Conservation (phyloP, 2,329 filamentous ascomycete genomes). For the Verruconis gallopava region DNA sequence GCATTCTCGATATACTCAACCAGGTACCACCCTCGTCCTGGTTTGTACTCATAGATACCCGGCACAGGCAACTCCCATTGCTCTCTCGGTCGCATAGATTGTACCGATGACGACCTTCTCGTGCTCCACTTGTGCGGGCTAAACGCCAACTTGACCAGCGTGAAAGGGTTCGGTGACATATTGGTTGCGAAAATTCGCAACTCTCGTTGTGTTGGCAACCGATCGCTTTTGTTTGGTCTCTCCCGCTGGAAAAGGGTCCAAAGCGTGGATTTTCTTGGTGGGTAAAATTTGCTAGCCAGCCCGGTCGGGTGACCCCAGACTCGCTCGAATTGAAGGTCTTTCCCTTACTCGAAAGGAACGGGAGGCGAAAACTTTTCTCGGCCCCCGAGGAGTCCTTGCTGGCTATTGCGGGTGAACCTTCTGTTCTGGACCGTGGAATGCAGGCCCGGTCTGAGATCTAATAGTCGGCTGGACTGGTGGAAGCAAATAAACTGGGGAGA, state of each 20-base stretch:
- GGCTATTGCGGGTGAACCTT: too few species aligned
- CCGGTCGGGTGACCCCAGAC: background rate
- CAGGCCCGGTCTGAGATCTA: too few species aligned
- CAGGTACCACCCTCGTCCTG: slow-evolving; percentile 3
- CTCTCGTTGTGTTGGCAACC: too few species aligned
- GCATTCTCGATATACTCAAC: slow-evolving; percentile 1
- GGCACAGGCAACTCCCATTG: slow-evolving; percentile 1
- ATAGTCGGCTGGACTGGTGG: too few species aligned
- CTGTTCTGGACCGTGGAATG: too few species aligned
- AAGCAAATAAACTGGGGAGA: too few species aligned
- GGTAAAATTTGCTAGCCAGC: slow-evolving; percentile 1
- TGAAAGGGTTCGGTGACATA: slow-evolving; percentile 7
- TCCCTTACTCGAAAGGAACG: background rate
- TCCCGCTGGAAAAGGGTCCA: too few species aligned
- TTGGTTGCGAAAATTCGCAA: too few species aligned
- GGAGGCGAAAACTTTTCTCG: too few species aligned
- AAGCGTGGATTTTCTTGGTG: too few species aligned
- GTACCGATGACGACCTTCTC: background rate
- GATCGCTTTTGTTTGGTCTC: too few species aligned
- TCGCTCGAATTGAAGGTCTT: background rate
- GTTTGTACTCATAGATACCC: slow-evolving; percentile 6
- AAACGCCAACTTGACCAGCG: background rate
- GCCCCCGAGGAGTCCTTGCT: too few species aligned
- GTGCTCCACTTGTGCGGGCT: slow-evolving; percentile 5
- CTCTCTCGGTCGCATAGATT: background rate